Evolutionary conservation across 345 rosid genomes (phyloP).

Genomic region (Anastatica hierochuntica): DNA sequence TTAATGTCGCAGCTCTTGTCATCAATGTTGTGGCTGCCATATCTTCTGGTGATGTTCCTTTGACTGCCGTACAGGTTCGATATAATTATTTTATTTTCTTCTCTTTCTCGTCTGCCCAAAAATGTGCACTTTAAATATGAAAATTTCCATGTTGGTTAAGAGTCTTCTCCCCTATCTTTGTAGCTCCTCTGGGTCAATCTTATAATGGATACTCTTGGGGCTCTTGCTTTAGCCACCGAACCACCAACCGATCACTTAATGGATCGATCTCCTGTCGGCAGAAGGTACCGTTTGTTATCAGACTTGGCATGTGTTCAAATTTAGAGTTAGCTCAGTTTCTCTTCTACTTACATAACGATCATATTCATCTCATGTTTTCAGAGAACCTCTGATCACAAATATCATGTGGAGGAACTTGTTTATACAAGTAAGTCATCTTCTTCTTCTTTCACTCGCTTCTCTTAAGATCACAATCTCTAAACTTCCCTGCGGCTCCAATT

Average conservation of each 20-base stretch:
- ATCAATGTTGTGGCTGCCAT: conserved; percentile 93
- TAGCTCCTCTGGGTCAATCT: conserved; percentile 99
- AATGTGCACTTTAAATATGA: too few species aligned
- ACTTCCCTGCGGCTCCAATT: conserved; percentile 11
- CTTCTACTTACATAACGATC: too few species aligned
- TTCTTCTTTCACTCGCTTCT: too few species aligned
- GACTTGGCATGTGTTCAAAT: neutral
- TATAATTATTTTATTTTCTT: too few species aligned
- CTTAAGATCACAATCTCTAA: neutral
- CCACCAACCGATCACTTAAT: conserved; percentile 92
- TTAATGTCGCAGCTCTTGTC: conserved; percentile 87
- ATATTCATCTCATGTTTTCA: too few species aligned
- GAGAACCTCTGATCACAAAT: conserved; percentile 91
- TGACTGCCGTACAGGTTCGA: conserved; percentile 89
- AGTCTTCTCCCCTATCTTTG: conserved; percentile 10
- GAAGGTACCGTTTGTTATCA: conserved; percentile 43
- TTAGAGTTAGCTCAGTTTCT: neutral
- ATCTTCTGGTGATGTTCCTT: conserved; percentile 90
- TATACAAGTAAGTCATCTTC: conserved; percentile 67
- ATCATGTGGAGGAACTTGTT: conserved; percentile 98
- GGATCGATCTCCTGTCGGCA: conserved; percentile 88
- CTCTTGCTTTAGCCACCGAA: conserved; percentile 95
- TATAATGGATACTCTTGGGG: conserved; percentile 99
- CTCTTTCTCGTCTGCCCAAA: neutral
- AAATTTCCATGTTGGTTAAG: neutral